Percentiles rank a stretch among this genome's conserved stretches.
Evolutionary conservation across 2,329 filamentous ascomycete species (phyloP).

Genomic region (Lachnellula willkommii): DNA sequence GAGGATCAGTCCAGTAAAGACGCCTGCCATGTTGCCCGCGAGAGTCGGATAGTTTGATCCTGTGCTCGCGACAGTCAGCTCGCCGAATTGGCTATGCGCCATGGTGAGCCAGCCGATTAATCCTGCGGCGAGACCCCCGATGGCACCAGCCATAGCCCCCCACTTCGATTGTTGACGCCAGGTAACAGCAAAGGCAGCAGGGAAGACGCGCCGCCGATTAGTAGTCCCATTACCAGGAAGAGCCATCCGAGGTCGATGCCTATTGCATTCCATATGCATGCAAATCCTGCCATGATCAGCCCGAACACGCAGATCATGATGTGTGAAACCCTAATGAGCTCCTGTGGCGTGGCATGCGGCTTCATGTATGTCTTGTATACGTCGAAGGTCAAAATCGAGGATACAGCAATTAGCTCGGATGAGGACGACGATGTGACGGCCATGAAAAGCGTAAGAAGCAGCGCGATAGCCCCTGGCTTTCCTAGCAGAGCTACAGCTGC

Average conservation of each 20-base stretch:
- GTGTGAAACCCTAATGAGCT: constrained; percentile 48
- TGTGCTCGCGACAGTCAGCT: constrained; percentile 42
- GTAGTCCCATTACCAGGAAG: constrained; percentile 48
- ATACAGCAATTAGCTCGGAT: constrained; percentile 76
- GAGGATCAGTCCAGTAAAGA: neutral
- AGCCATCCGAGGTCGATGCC: constrained; percentile 51
- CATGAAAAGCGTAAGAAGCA: constrained; percentile 68
- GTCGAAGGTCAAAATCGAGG: constrained; percentile 79
- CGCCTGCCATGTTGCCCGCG: neutral
- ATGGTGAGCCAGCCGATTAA: constrained; percentile 48
- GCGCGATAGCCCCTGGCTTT: constrained; percentile 62
- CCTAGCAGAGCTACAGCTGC: constrained; percentile 66
- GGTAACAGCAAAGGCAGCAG: constrained; percentile 47
- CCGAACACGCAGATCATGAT: constrained; percentile 49
- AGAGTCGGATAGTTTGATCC: constrained; percentile 26
- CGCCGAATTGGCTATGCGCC: constrained; percentile 41
- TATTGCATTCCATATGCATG: constrained; percentile 48
- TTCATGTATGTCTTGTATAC: constrained; percentile 81
- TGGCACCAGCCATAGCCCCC: constrained; percentile 44
- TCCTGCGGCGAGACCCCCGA: constrained; percentile 44
- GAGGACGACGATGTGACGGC: constrained; percentile 74
- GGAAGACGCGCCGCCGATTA: constrained; percentile 52
- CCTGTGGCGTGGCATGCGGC: constrained; percentile 53
- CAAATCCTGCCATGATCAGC: constrained; percentile 45
- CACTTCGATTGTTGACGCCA: constrained; percentile 45